Evolutionary conservation across 2,329 filamentous ascomycete genomes (phyloP).

Genomic region (Pseudogymnoascus sp.): DNA sequence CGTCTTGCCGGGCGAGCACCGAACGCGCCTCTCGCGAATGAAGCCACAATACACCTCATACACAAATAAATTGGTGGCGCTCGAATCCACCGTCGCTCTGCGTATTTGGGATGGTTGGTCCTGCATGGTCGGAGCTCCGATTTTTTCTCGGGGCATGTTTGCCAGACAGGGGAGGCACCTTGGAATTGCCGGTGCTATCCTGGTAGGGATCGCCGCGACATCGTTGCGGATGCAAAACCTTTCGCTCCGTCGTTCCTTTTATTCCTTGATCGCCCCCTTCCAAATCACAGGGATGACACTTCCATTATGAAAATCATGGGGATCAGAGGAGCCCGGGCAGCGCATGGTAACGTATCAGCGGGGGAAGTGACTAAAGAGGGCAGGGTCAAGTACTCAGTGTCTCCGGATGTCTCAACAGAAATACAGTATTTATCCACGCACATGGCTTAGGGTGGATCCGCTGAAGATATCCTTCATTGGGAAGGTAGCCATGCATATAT

Average conservation of each 20-base stretch:
- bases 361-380: neutral
- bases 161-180: neutral
- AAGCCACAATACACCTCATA: neutral
- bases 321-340: neutral
- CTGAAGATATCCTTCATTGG: neutral
- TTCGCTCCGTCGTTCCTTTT: neutral
- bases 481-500: conserved; percentile 1
- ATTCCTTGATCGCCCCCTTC: neutral
- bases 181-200: neutral
- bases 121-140: neutral
- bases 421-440: neutral
- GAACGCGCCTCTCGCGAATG: neutral
- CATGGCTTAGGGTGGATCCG: neutral
- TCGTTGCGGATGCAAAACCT: neutral
- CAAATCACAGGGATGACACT: neutral
- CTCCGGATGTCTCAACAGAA: neutral
- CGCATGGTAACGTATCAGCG: neutral
- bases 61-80: neutral
- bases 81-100: neutral
- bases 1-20: neutral
- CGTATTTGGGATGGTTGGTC: neutral
- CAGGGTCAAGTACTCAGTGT: neutral
- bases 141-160: neutral
- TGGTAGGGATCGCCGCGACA: neutral
- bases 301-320: neutral